Evolutionary conservation across 345 rosid species (phyloP), one percentile per base, ranked within the genome.

Genomic region (Gossypium stocksii): DNA sequence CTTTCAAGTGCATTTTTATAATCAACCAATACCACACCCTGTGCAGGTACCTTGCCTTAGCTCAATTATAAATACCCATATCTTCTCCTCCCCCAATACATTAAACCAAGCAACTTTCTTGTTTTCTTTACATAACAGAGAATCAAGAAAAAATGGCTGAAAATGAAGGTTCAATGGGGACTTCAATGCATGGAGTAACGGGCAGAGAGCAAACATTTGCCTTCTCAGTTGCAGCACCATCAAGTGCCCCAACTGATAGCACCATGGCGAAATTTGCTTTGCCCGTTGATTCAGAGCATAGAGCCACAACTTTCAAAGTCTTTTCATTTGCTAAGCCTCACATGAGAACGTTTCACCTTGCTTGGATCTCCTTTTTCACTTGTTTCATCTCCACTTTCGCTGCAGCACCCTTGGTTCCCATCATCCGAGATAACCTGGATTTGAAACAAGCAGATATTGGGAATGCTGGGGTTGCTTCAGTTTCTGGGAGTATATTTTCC

Each of bases 361-460:
- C 94, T 17, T 90, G 97, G 98, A 79, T 91, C 76, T 93, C 98
- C 62, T 93, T 93, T 87, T 91, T 86, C 88, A 87, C 91, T 58
- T 90, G 91, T 82, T 91, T 93, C 75, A 85, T 93, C 71, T 93
- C 98, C 23, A 93, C 96, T 3, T 91, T 93, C 9, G 97, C 97
- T 0, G 98, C 98, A 0, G 94, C 96, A 17, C 98, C 98, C 2
- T 86, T 91, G 1, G 88, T 91, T 49, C 97, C 97, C 0, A 80
- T 91, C 77, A 93, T 93, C 48, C 85, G 94, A 0, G 98, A 93
- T 68, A 93, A 90, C 79, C 96, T 93, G 4, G 79, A 90, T 76
- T 62, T 90, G 4, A 89, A 86, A 61, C 90, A 90, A 61, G 53
- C 54, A 2, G 97, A 89, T 78, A 86, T 90, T 0, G 98, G 97